These are phyloP conservation scores for Luzula sylvatica DNA, from an alignment of 176 grass and related monocot species.

Conservation along the genomic window DNA sequence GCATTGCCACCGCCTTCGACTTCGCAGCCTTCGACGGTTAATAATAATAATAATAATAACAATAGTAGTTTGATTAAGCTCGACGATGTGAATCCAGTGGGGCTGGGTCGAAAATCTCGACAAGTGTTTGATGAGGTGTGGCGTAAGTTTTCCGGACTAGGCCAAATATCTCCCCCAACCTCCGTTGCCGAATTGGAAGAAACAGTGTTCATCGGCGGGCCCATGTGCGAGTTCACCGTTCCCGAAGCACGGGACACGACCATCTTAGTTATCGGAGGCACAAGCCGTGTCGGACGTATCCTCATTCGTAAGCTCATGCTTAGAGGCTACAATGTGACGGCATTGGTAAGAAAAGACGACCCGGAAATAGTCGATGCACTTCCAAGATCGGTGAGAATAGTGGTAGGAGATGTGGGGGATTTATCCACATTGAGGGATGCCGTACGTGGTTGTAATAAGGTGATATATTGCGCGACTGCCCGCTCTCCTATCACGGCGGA, in stretches of 20 bases:
- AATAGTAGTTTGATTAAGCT: no score
- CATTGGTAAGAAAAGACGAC: slow-evolving; percentile 80
- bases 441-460: slow-evolving; percentile 76
- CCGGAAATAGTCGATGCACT: slow-evolving; percentile 83
- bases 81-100: slow-evolving; percentile 83
- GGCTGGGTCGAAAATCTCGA: slow-evolving; percentile 63
- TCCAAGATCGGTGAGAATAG: slow-evolving; percentile 69
- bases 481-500: slow-evolving; percentile 87
- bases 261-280: slow-evolving; percentile 81
- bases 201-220: slow-evolving; percentile 44
- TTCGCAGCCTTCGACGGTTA: slow-evolving; percentile 14
- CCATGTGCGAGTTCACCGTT: slow-evolving; percentile 89
- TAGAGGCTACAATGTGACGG: slow-evolving; percentile 93
- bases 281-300: slow-evolving; percentile 75
- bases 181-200: slow-evolving; percentile 46
- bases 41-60: no score
- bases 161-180: slow-evolving; percentile 71
- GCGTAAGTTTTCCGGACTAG: slow-evolving; percentile 93
- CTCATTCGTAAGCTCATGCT: slow-evolving; percentile 98
- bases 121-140: slow-evolving; percentile 98
- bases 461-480: slow-evolving; percentile 97
- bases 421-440: slow-evolving; percentile 49
- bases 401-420: slow-evolving; percentile 90
- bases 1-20: slow-evolving; percentile 15
- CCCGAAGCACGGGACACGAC: slow-evolving; percentile 93